Percentiles rank a stretch among this genome's conserved stretches.
These are phyloP conservation scores for Rhynchosporium secalis DNA, from an alignment of 2,329 filamentous ascomycete species.

Conservation along the genomic window DNA sequence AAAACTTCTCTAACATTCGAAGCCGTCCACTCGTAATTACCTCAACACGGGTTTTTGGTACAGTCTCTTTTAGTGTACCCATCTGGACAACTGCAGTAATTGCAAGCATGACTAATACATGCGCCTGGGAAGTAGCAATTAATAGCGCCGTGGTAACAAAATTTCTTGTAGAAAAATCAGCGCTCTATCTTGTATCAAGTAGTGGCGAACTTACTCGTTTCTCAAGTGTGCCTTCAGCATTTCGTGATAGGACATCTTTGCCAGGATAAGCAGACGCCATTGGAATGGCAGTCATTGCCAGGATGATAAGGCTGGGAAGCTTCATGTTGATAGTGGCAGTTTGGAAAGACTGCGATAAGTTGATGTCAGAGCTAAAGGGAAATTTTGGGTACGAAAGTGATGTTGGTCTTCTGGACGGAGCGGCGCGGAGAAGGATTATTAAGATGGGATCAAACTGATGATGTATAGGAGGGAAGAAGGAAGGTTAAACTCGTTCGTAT, in stretches of 20 bases:
- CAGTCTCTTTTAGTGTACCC: neutral
- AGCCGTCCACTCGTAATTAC: too few species aligned
- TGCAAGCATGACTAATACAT: neutral
- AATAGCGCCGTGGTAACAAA: neutral
- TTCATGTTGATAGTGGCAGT: neutral
- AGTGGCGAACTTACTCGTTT: neutral
- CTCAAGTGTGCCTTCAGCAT: neutral
- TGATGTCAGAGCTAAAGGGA: neutral
- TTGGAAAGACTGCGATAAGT: neutral
- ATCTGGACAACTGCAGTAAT: neutral
- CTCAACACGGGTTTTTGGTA: neutral
- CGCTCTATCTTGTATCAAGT: neutral
- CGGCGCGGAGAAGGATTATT: neutral
- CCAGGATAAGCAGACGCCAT: neutral
- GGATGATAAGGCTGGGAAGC: neutral
- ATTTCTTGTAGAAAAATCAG: neutral
- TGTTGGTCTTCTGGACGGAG: neutral
- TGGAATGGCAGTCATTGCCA: neutral
- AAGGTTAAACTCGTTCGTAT: neutral
- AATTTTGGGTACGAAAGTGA: neutral
- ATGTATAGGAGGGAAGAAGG: neutral
- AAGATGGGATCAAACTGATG: neutral
- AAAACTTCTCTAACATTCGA: too few species aligned
- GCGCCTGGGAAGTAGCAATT: neutral
- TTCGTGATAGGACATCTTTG: neutral